Evolutionary conservation across 1,284 basidiomycete genomes (phyloP), one percentile per base, ranked within the genome.

Genomic region (Trichosporon ovoides): DNA sequence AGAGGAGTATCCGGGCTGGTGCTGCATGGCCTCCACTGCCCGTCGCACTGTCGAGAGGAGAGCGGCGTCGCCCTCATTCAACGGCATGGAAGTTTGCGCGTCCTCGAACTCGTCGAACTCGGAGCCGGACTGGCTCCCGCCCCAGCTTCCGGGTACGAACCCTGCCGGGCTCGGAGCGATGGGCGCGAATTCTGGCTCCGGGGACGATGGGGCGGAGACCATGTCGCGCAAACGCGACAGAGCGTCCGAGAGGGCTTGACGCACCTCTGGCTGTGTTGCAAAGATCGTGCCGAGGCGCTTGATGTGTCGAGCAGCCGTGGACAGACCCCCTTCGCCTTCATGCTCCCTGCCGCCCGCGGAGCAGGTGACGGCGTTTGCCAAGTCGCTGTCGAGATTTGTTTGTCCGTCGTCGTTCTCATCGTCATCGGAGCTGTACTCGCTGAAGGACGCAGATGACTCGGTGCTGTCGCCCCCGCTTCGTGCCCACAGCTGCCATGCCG

Each of bases 241-340:
- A 6, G 58, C 14, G 9, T 57, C 51, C 0, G 28, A 11, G 2
- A 56, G 14, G 0, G 57, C 60, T 7, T 33, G 48, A 1, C 60
- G 55, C 20, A 62, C 20, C n/a, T 59, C 52, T 0, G 52, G 35
- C 14, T 37, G 59, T 3, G 60, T 62, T 13, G 35, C 36, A 12
- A 62, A 35, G 14, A 62, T 62, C 12, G 38, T 55, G 0, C 22
- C 57, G 1, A 62, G 55, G 1, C 38, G 51, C 9, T 55, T 48
- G 0, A 62, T 11, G 16, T 62, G 51, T 7, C 36, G 48, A 6
- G 43, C 55, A 7, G 48, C 59, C 11, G 19, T 10, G 1, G 48
- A 37, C 16, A 60, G 48, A n/a, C n/a, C n/a, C n/a, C n/a, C n/a
- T 48, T 60, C 55, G 38, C 59, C 55, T 7, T 57, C 38, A 9